Evolutionary conservation across 768 basidiomycete genomes (phyloP), one percentile per base, ranked within the genome.

Genomic region (Auriculariales sp.): DNA sequence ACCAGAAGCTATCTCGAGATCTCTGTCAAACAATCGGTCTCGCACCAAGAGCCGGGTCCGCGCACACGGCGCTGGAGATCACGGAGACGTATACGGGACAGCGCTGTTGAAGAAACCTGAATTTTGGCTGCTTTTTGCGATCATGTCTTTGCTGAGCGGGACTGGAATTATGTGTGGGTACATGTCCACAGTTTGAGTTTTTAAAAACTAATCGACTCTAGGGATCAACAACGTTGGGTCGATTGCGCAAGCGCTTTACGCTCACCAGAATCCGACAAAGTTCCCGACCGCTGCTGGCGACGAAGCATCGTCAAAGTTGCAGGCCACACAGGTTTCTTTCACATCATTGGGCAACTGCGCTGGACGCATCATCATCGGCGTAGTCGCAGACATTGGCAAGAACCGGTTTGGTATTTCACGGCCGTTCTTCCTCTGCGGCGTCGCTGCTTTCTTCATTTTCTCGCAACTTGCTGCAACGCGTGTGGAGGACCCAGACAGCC

Each of bases 221-320:
- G 82, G 80, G 58, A 90, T 91, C 64, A 90, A 89, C 61, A 90
- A 91, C 54, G 85, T 82, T n/a, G 85, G 88, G 14, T 75, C 80
- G 2, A 81, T 87, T 52, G 71, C 87, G 0, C 77, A 84, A 57
- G 81, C 71, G 0, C 66, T 84, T 27, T 82, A 78, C 54, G 74
- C 78, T 2, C 69, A 79, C 49, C 73, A 72, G 5, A 72, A 79
- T 42, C 64, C 73, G 0, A 58, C 68, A 2, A 90, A 84, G 58
- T 44, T 44, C 39, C 19, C 17, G 4, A 22, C 39, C 22, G 19
- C 12, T 25, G 39, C 12, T 7, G 35, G 35, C 7, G 78, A 89
- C 56, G 75, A 77, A n/a, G 73, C 75, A 53, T 79, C 85, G 0
- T 71, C 80, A 1, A 71, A 74, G 48, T 83, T 80, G 77, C 92